Evolutionary conservation across 2,329 filamentous ascomycete genomes (phyloP).

Genomic region (Penicillium sp.): DNA sequence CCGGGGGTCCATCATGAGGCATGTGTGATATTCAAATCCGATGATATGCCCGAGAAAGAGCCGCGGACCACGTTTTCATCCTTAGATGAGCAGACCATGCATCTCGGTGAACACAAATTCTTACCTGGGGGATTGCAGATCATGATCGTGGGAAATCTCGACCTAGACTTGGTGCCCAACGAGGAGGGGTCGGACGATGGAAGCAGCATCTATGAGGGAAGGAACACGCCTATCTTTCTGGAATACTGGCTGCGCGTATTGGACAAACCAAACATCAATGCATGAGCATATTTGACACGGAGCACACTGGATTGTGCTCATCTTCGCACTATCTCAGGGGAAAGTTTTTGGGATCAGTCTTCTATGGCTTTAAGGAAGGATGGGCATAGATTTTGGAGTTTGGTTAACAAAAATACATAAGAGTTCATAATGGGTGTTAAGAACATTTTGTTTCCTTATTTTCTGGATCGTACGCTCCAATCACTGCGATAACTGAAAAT

Average conservation of each 20-base stretch:
- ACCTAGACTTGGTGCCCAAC: not conserved
- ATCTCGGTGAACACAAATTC: not conserved
- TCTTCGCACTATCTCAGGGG: not conserved
- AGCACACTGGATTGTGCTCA: not conserved
- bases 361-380: too few species aligned
- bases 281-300: too few species aligned
- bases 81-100: not conserved
- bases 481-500: too few species aligned
- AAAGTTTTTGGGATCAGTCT: too few species aligned
- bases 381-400: too few species aligned
- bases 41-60: not conserved
- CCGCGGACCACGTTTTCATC: not conserved
- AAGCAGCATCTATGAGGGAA: not conserved
- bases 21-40: not conserved
- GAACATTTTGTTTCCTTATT: too few species aligned
- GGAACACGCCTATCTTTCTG: not conserved
- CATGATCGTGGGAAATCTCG: not conserved
- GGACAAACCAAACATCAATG: not conserved
- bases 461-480: too few species aligned
- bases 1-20: not conserved
- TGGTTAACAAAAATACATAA: too few species aligned
- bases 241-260: not conserved
- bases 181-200: not conserved
- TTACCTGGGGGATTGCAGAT: not conserved
- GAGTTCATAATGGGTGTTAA: too few species aligned